These are phyloP conservation scores for Stachybotrys echinatus DNA, from an alignment of 2,329 filamentous ascomycete species.

Conservation along the genomic window DNA sequence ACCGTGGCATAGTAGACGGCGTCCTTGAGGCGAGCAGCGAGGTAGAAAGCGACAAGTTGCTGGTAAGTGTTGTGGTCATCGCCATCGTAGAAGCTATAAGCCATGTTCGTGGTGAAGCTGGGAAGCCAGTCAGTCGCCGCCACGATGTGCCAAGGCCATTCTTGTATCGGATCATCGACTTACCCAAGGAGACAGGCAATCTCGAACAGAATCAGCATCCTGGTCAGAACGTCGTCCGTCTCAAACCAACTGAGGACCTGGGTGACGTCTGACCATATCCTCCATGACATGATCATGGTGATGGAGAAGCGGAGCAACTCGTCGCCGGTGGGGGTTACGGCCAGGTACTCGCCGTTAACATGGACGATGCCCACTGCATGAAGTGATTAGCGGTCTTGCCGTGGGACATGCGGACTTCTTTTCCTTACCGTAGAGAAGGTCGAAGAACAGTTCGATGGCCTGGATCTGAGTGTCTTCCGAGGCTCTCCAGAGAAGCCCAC, in stretches of 20 bases:
- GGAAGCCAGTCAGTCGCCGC: conserved; percentile 1
- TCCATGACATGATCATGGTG: conserved; percentile 58
- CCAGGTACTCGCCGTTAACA: conserved; percentile 55
- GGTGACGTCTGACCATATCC: conserved; percentile 57
- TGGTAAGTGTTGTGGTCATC: conserved; percentile 44
- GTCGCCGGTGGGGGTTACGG: conserved; percentile 47
- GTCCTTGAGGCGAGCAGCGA: conserved; percentile 50
- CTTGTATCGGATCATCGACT: conserved; percentile 7
- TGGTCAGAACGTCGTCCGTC: conserved; percentile 53
- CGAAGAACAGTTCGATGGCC: conserved; percentile 60
- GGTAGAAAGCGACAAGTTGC: conserved; percentile 55
- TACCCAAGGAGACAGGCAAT: conserved; percentile 55
- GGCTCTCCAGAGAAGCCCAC: conserved; percentile 58
- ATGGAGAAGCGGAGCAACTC: conserved; percentile 55
- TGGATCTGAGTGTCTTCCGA: conserved; percentile 54
- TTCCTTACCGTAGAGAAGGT: conserved; percentile 46
- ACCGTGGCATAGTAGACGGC: conserved; percentile 41
- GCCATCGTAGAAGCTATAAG: conserved; percentile 44
- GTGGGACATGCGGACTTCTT: too few relatives aligned
- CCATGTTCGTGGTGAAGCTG: conserved; percentile 57
- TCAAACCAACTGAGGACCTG: conserved; percentile 57
- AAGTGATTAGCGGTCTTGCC: background rate
- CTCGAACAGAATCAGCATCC: conserved; percentile 54
- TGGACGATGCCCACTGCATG: conserved; percentile 55
- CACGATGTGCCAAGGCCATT: background rate